Evolutionary conservation across 1,284 basidiomycete genomes (phyloP).

Genomic region (Ustilago sp.): DNA sequence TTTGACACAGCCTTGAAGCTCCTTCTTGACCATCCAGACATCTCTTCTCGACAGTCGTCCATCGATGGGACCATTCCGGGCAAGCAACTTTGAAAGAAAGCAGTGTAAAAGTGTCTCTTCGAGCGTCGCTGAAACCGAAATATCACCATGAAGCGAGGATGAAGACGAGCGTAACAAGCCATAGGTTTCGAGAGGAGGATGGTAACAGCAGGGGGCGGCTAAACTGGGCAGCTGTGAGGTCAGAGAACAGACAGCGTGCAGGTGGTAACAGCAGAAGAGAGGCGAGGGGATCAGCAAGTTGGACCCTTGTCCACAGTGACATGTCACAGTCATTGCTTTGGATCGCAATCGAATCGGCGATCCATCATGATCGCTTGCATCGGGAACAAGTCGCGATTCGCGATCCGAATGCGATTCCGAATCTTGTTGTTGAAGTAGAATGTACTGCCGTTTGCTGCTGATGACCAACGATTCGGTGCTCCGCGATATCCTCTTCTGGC

Average conservation of each 20-base stretch:
- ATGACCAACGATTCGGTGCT: neutral
- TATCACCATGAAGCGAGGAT: neutral
- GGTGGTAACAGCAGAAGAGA: neutral
- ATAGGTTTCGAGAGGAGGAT: neutral
- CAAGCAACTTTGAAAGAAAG: too few species aligned
- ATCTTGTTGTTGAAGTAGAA: constrained; percentile 1
- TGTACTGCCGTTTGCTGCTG: neutral
- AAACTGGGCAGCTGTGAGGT: constrained; percentile 15
- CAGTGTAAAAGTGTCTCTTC: too few species aligned
- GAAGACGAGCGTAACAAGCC: neutral
- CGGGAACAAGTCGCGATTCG: neutral
- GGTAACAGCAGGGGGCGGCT: neutral
- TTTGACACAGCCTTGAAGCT: constrained; percentile 6
- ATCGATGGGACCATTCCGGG: too few species aligned
- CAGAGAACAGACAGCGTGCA: constrained; percentile 20
- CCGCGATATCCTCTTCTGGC: neutral
- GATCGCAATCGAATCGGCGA: constrained; percentile 5
- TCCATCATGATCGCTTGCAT: neutral
- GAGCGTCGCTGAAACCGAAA: too few species aligned
- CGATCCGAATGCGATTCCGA: neutral
- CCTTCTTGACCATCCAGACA: neutral
- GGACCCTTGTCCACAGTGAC: constrained; percentile 33
- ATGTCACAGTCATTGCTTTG: constrained; percentile 16
- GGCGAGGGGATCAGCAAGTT: neutral
- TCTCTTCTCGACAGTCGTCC: too few species aligned